Evolutionary conservation across 164 flowering plant genomes (phyloP).

Genomic region (Cinnamomum chago): DNA sequence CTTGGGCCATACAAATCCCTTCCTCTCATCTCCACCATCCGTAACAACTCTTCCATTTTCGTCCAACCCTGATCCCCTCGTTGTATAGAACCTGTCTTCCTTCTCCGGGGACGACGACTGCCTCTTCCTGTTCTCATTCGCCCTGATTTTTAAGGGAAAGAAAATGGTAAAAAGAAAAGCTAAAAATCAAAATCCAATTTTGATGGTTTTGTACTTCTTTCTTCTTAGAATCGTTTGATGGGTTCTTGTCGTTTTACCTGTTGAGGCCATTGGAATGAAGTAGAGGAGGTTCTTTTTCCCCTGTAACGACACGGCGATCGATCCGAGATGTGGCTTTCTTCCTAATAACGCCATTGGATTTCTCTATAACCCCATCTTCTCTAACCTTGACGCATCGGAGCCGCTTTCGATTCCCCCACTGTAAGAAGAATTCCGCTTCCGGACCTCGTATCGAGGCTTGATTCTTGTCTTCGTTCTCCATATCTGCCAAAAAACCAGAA

Average conservation of each 20-base stretch:
- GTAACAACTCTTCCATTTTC: background rate
- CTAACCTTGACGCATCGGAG: slow-evolving; percentile 43
- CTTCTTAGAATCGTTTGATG: background rate
- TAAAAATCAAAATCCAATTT: background rate
- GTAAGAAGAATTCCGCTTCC: slow-evolving; percentile 43
- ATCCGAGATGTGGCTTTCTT: slow-evolving; percentile 33
- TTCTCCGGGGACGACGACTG: slow-evolving; percentile 27
- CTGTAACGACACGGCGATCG: slow-evolving; percentile 24
- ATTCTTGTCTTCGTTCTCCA: slow-evolving; percentile 26
- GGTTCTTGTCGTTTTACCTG: slow-evolving; percentile 8
- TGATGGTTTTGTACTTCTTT: background rate
- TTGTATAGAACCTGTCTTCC: slow-evolving; percentile 2
- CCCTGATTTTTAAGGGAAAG: background rate
- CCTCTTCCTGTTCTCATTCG: slow-evolving; percentile 20
- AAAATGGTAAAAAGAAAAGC: background rate
- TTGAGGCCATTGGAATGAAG: slow-evolving; percentile 1
- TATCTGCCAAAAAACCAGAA: slow-evolving; percentile 6
- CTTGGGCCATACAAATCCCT: slow-evolving; percentile 9
- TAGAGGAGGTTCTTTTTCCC: slow-evolving; percentile 26
- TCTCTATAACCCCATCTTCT: slow-evolving; percentile 18
- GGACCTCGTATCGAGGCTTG: slow-evolving; percentile 16
- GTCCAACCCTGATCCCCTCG: slow-evolving; percentile 2
- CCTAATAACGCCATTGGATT: slow-evolving; percentile 19
- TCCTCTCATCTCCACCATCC: background rate
- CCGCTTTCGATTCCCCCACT: slow-evolving; percentile 57